A percentile compares a stretch with the other conserved stretches of the same genome.
Conservation (phyloP, 805 yeast species). For the Jamesozyma lodderae region DNA sequence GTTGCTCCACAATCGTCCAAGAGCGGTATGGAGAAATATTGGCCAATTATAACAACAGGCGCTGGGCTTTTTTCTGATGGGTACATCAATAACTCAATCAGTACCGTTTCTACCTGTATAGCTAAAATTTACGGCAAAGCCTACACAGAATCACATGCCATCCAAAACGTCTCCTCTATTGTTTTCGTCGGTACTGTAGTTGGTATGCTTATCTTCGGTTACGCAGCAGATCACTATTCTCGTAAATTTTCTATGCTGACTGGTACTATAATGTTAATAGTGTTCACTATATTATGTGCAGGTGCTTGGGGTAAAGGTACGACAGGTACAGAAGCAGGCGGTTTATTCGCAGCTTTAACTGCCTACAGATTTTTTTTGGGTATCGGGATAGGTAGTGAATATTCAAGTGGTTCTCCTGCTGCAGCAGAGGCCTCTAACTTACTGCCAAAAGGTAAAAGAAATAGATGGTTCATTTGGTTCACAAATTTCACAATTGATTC, state of each 20-base stretch:
- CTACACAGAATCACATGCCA: slow-evolving; percentile 56
- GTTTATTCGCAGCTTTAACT: slow-evolving; percentile 70
- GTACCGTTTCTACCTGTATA: slow-evolving; percentile 71
- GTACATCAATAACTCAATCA: slow-evolving; percentile 76
- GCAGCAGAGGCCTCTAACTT: slow-evolving; percentile 82
- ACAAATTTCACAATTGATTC: slow-evolving; percentile 80
- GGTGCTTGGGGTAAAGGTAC: slow-evolving; percentile 76
- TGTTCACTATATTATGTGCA: slow-evolving; percentile 71
- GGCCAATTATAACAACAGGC: slow-evolving; percentile 78
- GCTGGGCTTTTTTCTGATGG: slow-evolving; percentile 94
- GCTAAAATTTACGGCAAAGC: slow-evolving; percentile 53
- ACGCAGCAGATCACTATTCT: slow-evolving; percentile 66
- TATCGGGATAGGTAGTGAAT: slow-evolving; percentile 89
- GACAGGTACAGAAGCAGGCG: slow-evolving; percentile 50
- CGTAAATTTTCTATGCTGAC: slow-evolving; percentile 77
- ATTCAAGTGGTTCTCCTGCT: slow-evolving; percentile 88
- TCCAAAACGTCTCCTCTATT: slow-evolving; percentile 73
- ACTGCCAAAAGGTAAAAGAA: slow-evolving; percentile 74
- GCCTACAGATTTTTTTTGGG: slow-evolving; percentile 83
- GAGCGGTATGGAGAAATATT: slow-evolving; percentile 27
- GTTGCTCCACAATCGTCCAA: too few relatives aligned
- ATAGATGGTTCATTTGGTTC: slow-evolving; percentile 82
- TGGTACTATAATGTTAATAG: slow-evolving; percentile 64
- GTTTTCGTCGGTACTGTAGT: slow-evolving; percentile 88
- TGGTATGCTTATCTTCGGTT: slow-evolving; percentile 78